Evolutionary conservation across 2,329 filamentous ascomycete species (phyloP).

Genomic region (Eutypella sp.): DNA sequence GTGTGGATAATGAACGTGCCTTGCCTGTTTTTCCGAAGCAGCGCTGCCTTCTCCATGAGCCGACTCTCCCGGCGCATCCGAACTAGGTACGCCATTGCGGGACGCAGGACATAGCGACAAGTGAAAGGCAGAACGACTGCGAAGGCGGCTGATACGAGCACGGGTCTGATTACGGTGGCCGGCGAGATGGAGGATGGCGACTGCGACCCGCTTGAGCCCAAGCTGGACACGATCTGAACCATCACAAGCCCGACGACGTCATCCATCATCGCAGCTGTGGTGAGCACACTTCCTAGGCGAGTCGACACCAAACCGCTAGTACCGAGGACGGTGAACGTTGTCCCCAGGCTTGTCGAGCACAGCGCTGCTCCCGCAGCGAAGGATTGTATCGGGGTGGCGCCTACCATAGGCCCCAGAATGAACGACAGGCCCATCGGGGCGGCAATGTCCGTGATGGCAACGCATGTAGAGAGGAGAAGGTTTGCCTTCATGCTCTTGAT

Average conservation of each 20-base stretch:
- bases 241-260: conserved; percentile 74
- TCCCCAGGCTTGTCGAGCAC: conserved; percentile 30
- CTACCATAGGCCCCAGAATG: conserved; percentile 43
- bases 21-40: conserved; percentile 25
- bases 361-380: conserved; percentile 28
- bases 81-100: conserved; percentile 33
- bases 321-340: conserved; percentile 50
- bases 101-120: conserved; percentile 41
- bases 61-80: conserved; percentile 14
- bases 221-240: conserved; percentile 67
- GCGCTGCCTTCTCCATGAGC: conserved; percentile 8
- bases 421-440: conserved; percentile 64
- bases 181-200: conserved; percentile 19
- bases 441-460: conserved; percentile 62
- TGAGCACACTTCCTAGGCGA: conserved; percentile 57
- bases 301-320: conserved; percentile 38
- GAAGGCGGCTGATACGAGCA: conserved; percentile 47
- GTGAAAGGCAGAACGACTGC: conserved; percentile 40
- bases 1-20: conserved; percentile 44
- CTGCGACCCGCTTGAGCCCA: conserved; percentile 34
- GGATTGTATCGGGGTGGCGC: conserved; percentile 53
- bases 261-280: conserved; percentile 74
- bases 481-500: conserved; percentile 54
- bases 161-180: conserved; percentile 36
- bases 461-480: conserved; percentile 51